Percentiles rank a stretch among this genome's conserved stretches.
Evolutionary conservation across 1,139 yeast genomes (phyloP).

Genomic region (Hyphopichia fennica): DNA sequence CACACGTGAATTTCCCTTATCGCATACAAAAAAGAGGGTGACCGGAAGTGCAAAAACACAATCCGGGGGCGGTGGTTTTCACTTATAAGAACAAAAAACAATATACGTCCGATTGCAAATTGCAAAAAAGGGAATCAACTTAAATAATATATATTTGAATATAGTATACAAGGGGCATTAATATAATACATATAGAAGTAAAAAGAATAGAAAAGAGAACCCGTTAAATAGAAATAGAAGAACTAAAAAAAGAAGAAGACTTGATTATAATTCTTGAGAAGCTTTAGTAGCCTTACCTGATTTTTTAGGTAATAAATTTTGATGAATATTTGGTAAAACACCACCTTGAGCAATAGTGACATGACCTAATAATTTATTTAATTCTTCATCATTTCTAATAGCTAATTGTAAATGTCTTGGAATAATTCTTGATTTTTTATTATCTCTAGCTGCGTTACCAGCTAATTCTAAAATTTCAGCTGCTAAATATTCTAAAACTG

Average conservation of each 20-base stretch:
- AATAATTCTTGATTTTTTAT: conserved; percentile 96
- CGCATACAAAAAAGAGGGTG: not conserved
- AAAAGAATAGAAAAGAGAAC: not conserved
- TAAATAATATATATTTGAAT: no score
- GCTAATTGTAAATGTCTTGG: conserved; percentile 99
- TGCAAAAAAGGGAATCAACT: no score
- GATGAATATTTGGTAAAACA: conserved; percentile 95
- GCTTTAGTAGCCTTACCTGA: conserved; percentile 71
- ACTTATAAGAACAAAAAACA: no score
- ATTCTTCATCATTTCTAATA: conserved; percentile 97
- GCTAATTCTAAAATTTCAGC: conserved; percentile 98
- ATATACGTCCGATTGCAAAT: no score
- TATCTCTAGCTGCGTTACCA: conserved; percentile 98
- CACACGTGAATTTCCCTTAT: conserved; percentile 1
- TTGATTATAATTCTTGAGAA: conserved; percentile 77
- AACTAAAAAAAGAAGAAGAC: not conserved
- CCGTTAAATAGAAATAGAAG: not conserved
- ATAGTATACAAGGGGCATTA: not conserved
- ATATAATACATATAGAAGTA: not conserved
- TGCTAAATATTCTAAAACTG: conserved; percentile 93
- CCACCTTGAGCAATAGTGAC: conserved; percentile 94
- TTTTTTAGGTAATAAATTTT: conserved; percentile 93
- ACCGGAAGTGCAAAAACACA: not conserved
- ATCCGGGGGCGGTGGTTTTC: no score
- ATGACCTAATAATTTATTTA: conserved; percentile 70